These are phyloP conservation scores for Saturnispora quitensis DNA, from an alignment of 805 yeast genomes.

Conservation along the genomic window DNA sequence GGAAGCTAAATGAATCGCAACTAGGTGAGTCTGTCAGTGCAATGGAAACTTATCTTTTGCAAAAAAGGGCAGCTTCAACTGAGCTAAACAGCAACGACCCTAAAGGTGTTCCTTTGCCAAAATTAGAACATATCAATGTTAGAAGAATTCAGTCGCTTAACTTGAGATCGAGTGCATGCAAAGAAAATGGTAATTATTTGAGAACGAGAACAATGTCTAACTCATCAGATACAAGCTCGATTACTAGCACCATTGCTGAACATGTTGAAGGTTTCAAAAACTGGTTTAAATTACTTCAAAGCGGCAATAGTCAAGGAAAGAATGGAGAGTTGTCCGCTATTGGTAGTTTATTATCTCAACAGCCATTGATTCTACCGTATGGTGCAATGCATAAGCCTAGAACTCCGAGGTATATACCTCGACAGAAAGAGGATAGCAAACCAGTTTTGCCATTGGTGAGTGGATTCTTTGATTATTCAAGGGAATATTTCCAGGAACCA, in stretches of 20 bases:
- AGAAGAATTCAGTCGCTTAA: conserved; percentile 22
- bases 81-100: not conserved
- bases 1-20: conserved; percentile 54
- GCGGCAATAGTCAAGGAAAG: conserved; percentile 14
- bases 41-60: conserved; percentile 55
- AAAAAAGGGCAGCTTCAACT: conserved; percentile 28
- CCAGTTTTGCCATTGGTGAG: conserved; percentile 49
- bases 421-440: conserved; percentile 21
- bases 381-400: conserved; percentile 45
- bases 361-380: conserved; percentile 23
- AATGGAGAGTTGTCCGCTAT: conserved; percentile 18
- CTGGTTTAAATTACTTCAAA: conserved; percentile 19
- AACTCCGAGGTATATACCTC: conserved; percentile 44
- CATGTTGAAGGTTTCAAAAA: conserved; percentile 10
- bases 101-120: not conserved
- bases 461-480: conserved; percentile 62
- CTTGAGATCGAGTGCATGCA: conserved; percentile 10
- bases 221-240: conserved; percentile 12
- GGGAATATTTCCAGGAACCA: conserved; percentile 94
- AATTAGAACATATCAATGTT: not conserved
- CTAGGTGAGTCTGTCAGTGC: conserved; percentile 55
- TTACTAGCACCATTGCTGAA: conserved; percentile 6
- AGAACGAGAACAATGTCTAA: not conserved
- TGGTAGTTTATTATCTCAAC: conserved; percentile 18
- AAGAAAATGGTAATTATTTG: not conserved